These are phyloP conservation scores for Astragalus glycyphyllos DNA, from an alignment of 306 rosid genomes.

Conservation along the genomic window DNA sequence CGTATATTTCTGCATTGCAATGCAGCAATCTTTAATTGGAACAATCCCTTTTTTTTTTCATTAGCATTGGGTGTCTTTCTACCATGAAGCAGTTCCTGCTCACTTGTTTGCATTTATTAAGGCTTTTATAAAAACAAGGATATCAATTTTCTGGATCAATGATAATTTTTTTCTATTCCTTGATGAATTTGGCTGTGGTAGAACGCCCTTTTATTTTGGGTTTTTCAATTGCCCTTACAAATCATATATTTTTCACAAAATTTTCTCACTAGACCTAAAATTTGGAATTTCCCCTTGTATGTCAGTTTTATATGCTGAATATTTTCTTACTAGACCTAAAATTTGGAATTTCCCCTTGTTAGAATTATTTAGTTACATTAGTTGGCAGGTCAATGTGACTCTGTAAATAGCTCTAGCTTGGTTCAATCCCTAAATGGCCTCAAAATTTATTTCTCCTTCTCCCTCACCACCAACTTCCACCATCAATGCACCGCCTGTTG, in stretches of 20 bases:
- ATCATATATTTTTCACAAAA: neutral
- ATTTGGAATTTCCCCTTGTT: too few relatives aligned
- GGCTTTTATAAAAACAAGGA: slow-evolving; percentile 23
- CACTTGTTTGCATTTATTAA: slow-evolving; percentile 1
- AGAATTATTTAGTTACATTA: too few relatives aligned
- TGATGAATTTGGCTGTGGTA: slow-evolving; percentile 7
- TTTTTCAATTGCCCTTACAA: slow-evolving; percentile 19
- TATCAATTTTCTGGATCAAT: slow-evolving; percentile 25
- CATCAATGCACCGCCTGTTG: too few relatives aligned
- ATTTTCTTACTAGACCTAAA: neutral
- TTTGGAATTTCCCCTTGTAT: neutral
- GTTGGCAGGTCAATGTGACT: too few relatives aligned
- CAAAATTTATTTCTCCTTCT: too few relatives aligned
- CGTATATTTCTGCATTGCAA: slow-evolving; percentile 20
- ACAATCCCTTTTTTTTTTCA: slow-evolving; percentile 21
- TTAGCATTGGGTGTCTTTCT: slow-evolving; percentile 17
- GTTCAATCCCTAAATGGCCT: too few relatives aligned
- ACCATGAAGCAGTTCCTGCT: neutral
- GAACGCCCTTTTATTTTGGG: slow-evolving; percentile 6
- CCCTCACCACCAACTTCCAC: too few relatives aligned
- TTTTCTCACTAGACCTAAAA: slow-evolving; percentile 11
- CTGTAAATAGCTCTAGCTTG: too few relatives aligned
- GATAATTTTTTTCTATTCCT: neutral
- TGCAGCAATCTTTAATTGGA: neutral
- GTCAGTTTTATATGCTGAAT: slow-evolving; percentile 33